These are phyloP conservation scores for Mallotus japonicus DNA, from an alignment of 441 rosid genomes.

Conservation along the genomic window DNA sequence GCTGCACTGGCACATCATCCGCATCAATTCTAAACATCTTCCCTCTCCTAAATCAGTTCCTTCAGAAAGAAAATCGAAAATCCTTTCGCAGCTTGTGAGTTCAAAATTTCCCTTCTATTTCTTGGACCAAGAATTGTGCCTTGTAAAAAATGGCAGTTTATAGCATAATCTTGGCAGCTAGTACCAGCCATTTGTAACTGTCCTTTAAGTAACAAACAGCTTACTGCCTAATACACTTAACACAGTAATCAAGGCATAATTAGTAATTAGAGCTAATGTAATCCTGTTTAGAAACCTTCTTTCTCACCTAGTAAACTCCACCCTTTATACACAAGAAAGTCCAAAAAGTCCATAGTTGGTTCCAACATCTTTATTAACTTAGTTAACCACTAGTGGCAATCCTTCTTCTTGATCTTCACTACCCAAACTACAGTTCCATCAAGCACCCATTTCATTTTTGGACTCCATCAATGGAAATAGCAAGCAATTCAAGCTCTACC, in stretches of 20 bases:
- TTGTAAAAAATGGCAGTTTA: not conserved
- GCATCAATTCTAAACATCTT: not conserved
- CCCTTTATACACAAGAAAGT: not conserved
- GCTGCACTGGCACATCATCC: not conserved
- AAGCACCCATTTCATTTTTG: not conserved
- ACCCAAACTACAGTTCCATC: not conserved
- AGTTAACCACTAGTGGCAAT: not conserved
- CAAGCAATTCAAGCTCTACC: not conserved
- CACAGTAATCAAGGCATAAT: not conserved
- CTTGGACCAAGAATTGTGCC: no score
- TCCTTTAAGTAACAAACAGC: not conserved
- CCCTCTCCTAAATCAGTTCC: not conserved
- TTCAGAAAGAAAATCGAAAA: not conserved
- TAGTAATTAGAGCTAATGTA: not conserved
- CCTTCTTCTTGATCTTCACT: not conserved
- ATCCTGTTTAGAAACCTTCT: not conserved
- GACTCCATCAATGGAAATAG: conserved; percentile 4
- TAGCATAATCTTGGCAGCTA: not conserved
- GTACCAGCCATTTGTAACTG: not conserved
- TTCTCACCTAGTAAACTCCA: conserved; percentile 14
- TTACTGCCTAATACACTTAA: not conserved
- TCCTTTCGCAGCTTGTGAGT: not conserved
- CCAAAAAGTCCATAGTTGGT: conserved; percentile 1
- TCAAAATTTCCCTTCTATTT: not conserved
- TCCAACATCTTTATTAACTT: not conserved